Evolutionary conservation across 352 stramenopile species (phyloP).

Genomic region (Pythium aristosporum): DNA sequence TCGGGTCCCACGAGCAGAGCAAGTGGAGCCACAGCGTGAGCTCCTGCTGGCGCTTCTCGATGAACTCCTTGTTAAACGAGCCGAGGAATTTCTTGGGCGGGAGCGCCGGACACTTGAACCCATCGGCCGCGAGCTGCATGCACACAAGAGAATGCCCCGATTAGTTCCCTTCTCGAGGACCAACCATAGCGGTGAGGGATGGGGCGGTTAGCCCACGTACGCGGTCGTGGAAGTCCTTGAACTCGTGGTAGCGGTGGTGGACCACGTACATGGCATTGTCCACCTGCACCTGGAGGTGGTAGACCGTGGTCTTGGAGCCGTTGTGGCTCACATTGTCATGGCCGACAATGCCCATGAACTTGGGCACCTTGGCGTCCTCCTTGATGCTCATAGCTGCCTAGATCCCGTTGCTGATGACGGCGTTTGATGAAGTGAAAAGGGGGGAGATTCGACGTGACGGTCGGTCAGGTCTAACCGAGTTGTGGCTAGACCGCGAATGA

Average conservation of each 20-base stretch:
- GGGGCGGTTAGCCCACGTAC: conserved; percentile 29
- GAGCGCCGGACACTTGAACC: conserved; percentile 74
- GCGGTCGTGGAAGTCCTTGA: conserved; percentile 87
- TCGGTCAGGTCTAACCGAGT: not conserved
- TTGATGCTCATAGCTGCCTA: conserved; percentile 35
- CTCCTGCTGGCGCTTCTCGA: conserved; percentile 88
- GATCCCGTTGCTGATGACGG: not conserved
- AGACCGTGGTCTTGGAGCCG: conserved; percentile 85
- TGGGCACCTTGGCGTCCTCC: conserved; percentile 53
- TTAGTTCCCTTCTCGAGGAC: not conserved
- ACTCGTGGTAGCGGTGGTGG: conserved; percentile 84
- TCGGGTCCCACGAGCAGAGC: conserved; percentile 70
- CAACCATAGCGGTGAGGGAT: not conserved
- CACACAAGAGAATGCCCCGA: not conserved
- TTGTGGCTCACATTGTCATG: conserved; percentile 87
- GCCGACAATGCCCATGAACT: conserved; percentile 86
- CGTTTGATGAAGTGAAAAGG: conserved; percentile 2
- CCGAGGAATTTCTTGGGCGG: conserved; percentile 89
- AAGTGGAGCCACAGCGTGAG: conserved; percentile 85
- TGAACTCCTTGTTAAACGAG: conserved; percentile 89
- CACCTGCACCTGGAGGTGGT: conserved; percentile 81
- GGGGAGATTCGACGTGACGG: conserved; percentile 7
- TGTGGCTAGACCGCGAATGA: conserved; percentile 8
- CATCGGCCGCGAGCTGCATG: conserved; percentile 61
- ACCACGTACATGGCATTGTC: conserved; percentile 79